Evolutionary conservation across 73 alveolate genomes (phyloP), one percentile per base, ranked within the genome.

Genomic region (Paramecium biaurelia): DNA sequence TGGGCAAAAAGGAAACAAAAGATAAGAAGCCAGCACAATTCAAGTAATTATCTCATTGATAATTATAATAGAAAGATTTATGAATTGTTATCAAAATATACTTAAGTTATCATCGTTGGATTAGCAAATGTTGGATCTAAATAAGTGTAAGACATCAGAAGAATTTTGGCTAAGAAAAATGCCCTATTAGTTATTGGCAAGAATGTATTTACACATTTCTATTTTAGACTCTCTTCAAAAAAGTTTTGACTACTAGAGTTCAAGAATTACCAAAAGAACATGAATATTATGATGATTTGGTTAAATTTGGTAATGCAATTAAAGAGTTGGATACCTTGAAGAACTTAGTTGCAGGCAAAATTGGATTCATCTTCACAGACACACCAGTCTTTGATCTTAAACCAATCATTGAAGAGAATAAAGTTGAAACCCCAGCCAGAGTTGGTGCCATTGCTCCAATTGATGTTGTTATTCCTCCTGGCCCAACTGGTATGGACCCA

Each of bases 401-500:
- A 89, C 98, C 97, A 30, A 87, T 93, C 57, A 94, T 98, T 34
- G 97, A 93, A 34, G 90, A 92, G 41, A 95, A 95, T 92, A 92
- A 92, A 45, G 96, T 95, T 30, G 99, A 97, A 92, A 98, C 99
- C 92, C 98, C 98, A 85, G 99, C 99, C 85, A 98, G 95, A 93
- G 99, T 97, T 20, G 99, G 99, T 85, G 96, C 98, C 57, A 47
- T 93, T 45, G 98, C 99, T 95, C 99, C 99, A 21, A 95, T 92
- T 92, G 99, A 99, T 85, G 99, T 98, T 87, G 95, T 95, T 92
- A 98, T 99, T 85, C 98, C 99, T 2, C 97, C 99, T 24, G 99
- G 99, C n/a, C 99, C 99, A 24, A 98, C 99, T 72, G 99, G 99
- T 89, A 97, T 99, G 97, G 99, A 99, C 92, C 99, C 99, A 76